Conservation (phyloP, 1,284 basidiomycete genomes). For the Waitea zeae region DNA sequence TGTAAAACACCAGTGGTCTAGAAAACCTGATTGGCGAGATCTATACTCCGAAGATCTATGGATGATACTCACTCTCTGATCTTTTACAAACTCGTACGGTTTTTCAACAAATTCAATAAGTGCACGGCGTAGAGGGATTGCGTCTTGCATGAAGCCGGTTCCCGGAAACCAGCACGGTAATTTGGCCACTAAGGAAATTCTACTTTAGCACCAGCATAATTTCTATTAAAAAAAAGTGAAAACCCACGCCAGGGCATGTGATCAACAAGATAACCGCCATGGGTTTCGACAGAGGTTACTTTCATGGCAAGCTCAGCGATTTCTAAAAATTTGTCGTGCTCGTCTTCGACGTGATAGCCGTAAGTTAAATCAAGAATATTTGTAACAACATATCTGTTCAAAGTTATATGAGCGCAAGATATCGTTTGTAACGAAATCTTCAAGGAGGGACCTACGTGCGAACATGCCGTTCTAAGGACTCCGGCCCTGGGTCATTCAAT, state of each 20-base stretch:
- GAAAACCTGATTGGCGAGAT: background rate
- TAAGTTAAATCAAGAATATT: slow-evolving; percentile 17
- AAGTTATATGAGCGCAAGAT: slow-evolving; percentile 3
- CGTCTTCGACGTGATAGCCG: slow-evolving; percentile 15
- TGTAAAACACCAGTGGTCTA: slow-evolving; percentile 9
- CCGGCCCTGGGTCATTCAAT: slow-evolving; percentile 7
- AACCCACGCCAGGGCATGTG: slow-evolving; percentile 9
- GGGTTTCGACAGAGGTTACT: slow-evolving; percentile 9
- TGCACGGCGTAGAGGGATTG: slow-evolving; percentile 6
- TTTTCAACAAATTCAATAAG: slow-evolving; percentile 7
- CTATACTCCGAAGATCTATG: background rate
- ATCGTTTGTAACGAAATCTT: background rate
- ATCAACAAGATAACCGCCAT: slow-evolving; percentile 15
- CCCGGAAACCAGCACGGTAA: slow-evolving; percentile 13
- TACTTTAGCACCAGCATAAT: slow-evolving; percentile 5
- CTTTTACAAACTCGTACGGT: slow-evolving; percentile 10
- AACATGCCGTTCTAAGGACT: background rate
- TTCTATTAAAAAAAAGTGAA: background rate
- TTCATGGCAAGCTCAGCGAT: slow-evolving; percentile 14
- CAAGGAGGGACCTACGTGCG: background rate
- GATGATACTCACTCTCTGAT: slow-evolving; percentile 9
- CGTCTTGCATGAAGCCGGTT: slow-evolving; percentile 11
- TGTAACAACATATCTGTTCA: slow-evolving; percentile 3
- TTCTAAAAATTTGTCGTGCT: slow-evolving; percentile 14
- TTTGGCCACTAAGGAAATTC: slow-evolving; percentile 9